Evolutionary conservation across 2,329 filamentous ascomycete species (phyloP).

Genomic region (Emergomyces africanus): DNA sequence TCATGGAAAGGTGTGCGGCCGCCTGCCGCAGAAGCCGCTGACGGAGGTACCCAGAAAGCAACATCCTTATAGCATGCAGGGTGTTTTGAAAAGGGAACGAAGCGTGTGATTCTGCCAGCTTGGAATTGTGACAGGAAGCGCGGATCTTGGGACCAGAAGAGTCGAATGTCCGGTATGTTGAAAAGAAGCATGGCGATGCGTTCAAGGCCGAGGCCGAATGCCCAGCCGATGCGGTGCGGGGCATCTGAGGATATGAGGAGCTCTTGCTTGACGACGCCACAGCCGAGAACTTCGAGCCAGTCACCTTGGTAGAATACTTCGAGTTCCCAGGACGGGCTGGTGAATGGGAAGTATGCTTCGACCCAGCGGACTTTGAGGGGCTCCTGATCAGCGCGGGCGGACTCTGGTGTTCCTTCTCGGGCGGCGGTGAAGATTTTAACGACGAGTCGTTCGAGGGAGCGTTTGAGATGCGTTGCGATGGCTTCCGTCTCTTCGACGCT

Average conservation of each 20-base stretch:
- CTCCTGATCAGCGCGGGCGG: constrained; percentile 45
- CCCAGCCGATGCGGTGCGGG: constrained; percentile 72
- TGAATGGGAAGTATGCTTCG: constrained; percentile 96
- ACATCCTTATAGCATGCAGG: constrained; percentile 85
- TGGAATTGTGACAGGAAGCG: constrained; percentile 80
- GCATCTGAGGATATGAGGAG: constrained; percentile 67
- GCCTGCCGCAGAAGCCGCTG: constrained; percentile 24
- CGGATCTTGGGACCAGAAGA: constrained; percentile 83
- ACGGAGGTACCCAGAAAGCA: constrained; percentile 68
- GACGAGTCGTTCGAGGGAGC: constrained; percentile 78
- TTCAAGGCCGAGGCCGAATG: constrained; percentile 88
- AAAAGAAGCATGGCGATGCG: constrained; percentile 96
- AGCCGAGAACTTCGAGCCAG: constrained; percentile 95
- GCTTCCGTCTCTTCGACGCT: constrained; percentile 65
- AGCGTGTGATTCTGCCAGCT: constrained; percentile 44
- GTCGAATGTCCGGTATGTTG: constrained; percentile 85
- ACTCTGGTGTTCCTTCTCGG: constrained; percentile 39
- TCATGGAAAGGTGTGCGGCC: constrained; percentile 56
- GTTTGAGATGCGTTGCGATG: constrained; percentile 73
- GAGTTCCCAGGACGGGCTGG: constrained; percentile 87
- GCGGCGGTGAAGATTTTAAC: constrained; percentile 77
- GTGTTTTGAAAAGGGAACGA: constrained; percentile 81
- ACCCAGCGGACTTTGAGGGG: constrained; percentile 85
- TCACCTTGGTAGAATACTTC: constrained; percentile 90
- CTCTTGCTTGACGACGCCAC: constrained; percentile 73